A percentile compares a stretch with the other conserved stretches of the same genome.
Conservation (phyloP, 805 yeast species). For the Candida coquimbonensis region DNA sequence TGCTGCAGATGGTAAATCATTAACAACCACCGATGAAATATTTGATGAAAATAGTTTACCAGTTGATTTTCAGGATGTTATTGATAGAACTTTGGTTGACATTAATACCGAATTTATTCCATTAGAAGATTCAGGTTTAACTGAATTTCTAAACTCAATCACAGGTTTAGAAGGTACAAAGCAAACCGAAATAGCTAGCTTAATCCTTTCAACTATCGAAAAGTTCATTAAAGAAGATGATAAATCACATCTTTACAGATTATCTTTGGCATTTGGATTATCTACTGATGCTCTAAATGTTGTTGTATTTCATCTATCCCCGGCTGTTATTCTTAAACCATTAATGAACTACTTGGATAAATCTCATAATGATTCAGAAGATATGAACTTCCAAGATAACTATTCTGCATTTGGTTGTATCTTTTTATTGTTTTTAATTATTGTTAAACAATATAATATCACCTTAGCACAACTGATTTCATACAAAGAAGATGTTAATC, state of each 20-base stretch:
- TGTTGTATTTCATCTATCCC: slow-evolving; percentile 38
- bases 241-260: slow-evolving; percentile 37
- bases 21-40: slow-evolving; percentile 28
- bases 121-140: slow-evolving; percentile 46
- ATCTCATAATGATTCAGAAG: slow-evolving; percentile 34
- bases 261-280: slow-evolving; percentile 44
- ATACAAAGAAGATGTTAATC: slow-evolving; percentile 8
- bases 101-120: slow-evolving; percentile 42
- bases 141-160: slow-evolving; percentile 42
- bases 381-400: slow-evolving; percentile 54
- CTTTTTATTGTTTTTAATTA: slow-evolving; percentile 37
- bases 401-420: slow-evolving; percentile 65
- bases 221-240: slow-evolving; percentile 35
- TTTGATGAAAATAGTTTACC: slow-evolving; percentile 27
- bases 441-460: slow-evolving; percentile 33
- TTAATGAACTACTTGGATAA: slow-evolving; percentile 47
- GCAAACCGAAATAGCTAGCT: slow-evolving; percentile 38
- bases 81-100: slow-evolving; percentile 27
- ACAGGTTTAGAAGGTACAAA: slow-evolving; percentile 37
- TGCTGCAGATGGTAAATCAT: slow-evolving; percentile 27
- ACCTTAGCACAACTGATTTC: slow-evolving; percentile 23
- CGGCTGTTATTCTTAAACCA: slow-evolving; percentile 35
- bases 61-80: slow-evolving; percentile 23
- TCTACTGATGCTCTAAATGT: slow-evolving; percentile 35
- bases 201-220: slow-evolving; percentile 26